Conservation (phyloP, 2,329 filamentous ascomycete genomes). For the Claviceps sp. region DNA sequence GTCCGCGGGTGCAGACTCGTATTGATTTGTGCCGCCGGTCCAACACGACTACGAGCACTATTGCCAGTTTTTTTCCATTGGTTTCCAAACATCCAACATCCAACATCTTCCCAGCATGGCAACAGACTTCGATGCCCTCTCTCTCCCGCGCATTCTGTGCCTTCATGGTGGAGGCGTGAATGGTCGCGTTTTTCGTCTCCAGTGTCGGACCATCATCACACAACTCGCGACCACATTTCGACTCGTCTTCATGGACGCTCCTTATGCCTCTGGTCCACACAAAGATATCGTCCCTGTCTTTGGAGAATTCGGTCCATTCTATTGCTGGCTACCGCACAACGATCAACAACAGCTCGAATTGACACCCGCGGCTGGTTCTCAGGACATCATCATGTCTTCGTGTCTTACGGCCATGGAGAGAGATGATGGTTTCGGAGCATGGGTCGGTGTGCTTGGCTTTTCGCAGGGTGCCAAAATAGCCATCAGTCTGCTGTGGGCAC, state of each 20-base stretch:
- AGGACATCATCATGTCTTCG: constrained; percentile 27
- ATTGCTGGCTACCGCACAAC: constrained; percentile 45
- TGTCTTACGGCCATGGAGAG: constrained; percentile 33
- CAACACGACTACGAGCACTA: too few species aligned
- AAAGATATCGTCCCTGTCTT: constrained; percentile 53
- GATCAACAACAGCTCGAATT: constrained; percentile 33
- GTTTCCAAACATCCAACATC: too few species aligned
- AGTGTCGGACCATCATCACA: constrained; percentile 43
- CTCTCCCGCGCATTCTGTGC: constrained; percentile 57
- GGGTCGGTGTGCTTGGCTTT: constrained; percentile 51
- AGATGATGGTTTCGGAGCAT: constrained; percentile 42
- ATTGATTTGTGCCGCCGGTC: too few species aligned
- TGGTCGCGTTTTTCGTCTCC: constrained; percentile 52
- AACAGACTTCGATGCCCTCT: constrained; percentile 5
- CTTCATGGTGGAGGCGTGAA: constrained; percentile 72
- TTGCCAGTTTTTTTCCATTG: too few species aligned
- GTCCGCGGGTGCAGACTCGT: too few species aligned
- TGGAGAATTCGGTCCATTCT: constrained; percentile 51
- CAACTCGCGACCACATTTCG: constrained; percentile 46
- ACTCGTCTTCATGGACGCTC: constrained; percentile 58
- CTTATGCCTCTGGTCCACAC: constrained; percentile 48
- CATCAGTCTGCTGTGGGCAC: constrained; percentile 47
- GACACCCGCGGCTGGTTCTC: constrained; percentile 28
- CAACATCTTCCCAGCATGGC: neutral
- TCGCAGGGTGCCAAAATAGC: constrained; percentile 53